These are phyloP conservation scores for Lodderomyces oxycetoniae DNA, from an alignment of 1,139 yeast genomes.

Conservation along the genomic window DNA sequence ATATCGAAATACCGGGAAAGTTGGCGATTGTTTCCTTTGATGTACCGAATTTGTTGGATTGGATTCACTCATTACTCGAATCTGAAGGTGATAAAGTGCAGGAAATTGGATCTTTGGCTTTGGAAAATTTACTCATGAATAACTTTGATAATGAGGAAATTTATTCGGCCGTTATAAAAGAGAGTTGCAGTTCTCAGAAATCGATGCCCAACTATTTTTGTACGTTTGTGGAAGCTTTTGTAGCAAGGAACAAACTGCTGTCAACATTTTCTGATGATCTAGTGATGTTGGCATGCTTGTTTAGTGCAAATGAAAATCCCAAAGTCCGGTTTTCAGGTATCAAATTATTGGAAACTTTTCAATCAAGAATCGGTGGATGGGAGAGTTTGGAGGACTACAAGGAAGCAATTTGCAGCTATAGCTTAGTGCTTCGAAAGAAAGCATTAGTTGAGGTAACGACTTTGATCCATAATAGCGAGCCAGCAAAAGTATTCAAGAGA, in stretches of 20 bases:
- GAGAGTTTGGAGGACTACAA: constrained; percentile 43
- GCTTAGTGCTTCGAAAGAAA: constrained; percentile 72
- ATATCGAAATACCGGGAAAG: constrained; percentile 41
- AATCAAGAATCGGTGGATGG: constrained; percentile 43
- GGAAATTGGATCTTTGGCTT: constrained; percentile 66
- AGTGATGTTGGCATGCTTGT: constrained; percentile 60
- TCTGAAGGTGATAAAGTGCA: constrained; percentile 58
- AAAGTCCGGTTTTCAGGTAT: constrained; percentile 63
- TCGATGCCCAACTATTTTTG: constrained; percentile 67
- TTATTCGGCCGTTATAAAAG: constrained; percentile 57
- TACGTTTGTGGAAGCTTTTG: constrained; percentile 60
- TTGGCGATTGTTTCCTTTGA: constrained; percentile 62
- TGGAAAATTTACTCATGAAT: constrained; percentile 57
- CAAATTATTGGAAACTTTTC: constrained; percentile 52
- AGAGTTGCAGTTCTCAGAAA: constrained; percentile 61
- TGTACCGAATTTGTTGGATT: constrained; percentile 58
- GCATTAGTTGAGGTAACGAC: constrained; percentile 68
- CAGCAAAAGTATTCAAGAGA: constrained; percentile 54
- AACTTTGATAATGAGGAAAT: constrained; percentile 58
- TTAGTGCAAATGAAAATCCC: constrained; percentile 61
- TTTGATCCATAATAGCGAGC: constrained; percentile 35
- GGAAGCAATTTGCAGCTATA: constrained; percentile 60
- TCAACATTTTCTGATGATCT: constrained; percentile 61
- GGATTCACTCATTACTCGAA: constrained; percentile 71
- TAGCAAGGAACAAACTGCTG: constrained; percentile 26